These are phyloP conservation scores for Phytophthora brassicae DNA, from an alignment of 352 stramenopile genomes.

Conservation along the genomic window DNA sequence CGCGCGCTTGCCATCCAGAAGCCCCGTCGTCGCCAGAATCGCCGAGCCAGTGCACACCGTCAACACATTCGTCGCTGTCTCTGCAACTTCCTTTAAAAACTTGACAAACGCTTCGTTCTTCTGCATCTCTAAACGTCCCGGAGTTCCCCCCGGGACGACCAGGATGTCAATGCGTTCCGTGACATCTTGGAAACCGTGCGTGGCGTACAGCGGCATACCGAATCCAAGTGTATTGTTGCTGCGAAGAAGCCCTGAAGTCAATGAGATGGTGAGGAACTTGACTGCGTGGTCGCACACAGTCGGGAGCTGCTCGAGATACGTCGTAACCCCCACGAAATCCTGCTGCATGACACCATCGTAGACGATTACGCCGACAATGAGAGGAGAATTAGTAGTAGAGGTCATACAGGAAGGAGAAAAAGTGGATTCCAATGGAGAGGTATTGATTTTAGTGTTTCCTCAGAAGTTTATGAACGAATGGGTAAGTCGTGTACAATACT, in stretches of 20 bases:
- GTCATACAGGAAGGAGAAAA: background rate
- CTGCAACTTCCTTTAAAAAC: conserved; percentile 37
- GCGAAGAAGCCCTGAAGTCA: conserved; percentile 35
- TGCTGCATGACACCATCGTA: conserved; percentile 62
- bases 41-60: conserved; percentile 58
- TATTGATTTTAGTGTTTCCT: background rate
- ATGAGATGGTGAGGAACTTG: conserved; percentile 55
- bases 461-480: no score
- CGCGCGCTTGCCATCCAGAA: conserved; percentile 44
- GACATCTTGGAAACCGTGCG: conserved; percentile 30
- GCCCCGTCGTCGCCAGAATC: conserved; percentile 44
- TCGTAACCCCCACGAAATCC: conserved; percentile 58
- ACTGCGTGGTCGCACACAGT: conserved; percentile 40
- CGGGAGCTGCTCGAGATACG: conserved; percentile 61
- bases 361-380: conserved; percentile 58
- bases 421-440: no score
- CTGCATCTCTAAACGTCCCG: conserved; percentile 31
- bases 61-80: conserved; percentile 40
- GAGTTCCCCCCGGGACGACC: conserved; percentile 40
- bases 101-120: conserved; percentile 41
- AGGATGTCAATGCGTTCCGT: conserved; percentile 45
- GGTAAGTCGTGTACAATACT: no score
- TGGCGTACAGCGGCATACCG: conserved; percentile 43
- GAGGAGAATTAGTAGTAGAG: conserved; percentile 6
- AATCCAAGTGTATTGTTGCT: conserved; percentile 32